phyloP scores from a whole-genome alignment of 768 basidiomycete genomes.

The Suillus discolor region DNA sequence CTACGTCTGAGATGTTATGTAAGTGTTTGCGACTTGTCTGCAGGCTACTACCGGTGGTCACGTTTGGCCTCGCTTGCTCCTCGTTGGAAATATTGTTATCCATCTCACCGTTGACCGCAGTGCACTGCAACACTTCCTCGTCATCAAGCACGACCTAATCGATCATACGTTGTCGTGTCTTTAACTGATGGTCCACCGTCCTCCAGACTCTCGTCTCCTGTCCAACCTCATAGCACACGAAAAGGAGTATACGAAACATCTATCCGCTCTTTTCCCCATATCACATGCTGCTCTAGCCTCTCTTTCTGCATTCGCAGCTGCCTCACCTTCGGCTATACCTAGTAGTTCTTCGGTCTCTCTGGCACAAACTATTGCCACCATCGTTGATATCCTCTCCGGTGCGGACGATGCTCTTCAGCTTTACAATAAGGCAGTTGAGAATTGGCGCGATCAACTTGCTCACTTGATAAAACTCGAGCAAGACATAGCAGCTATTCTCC shows the following conservation, averaged over 20 bases:
- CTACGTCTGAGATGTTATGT: no score
- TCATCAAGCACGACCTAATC: not conserved
- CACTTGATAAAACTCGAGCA: conserved; percentile 69
- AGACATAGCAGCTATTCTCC: conserved; percentile 66
- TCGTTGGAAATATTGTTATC: not conserved
- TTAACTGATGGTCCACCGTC: conserved; percentile 54
- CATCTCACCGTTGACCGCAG: conserved; percentile 4
- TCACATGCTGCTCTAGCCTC: conserved; percentile 65
- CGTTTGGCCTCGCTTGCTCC: not conserved
- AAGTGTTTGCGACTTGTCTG: no score
- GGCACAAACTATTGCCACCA: conserved; percentile 31
- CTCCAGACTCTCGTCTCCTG: conserved; percentile 74
- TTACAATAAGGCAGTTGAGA: conserved; percentile 63
- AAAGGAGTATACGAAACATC: conserved; percentile 69
- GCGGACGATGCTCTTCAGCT: conserved; percentile 70
- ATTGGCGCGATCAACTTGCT: conserved; percentile 64
- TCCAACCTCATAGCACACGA: conserved; percentile 67
- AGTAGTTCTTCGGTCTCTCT: conserved; percentile 28
- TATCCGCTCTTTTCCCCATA: conserved; percentile 56
- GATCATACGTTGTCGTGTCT: not conserved
- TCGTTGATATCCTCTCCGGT: conserved; percentile 58
- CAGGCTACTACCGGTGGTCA: no score
- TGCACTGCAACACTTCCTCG: not conserved
- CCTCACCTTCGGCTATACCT: conserved; percentile 59
- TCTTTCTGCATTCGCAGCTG: conserved; percentile 73